A percentile compares a stretch with the other conserved stretches of the same genome.
phyloP scores from a whole-genome alignment of 805 yeast species.

The Pichia ethanolica region DNA sequence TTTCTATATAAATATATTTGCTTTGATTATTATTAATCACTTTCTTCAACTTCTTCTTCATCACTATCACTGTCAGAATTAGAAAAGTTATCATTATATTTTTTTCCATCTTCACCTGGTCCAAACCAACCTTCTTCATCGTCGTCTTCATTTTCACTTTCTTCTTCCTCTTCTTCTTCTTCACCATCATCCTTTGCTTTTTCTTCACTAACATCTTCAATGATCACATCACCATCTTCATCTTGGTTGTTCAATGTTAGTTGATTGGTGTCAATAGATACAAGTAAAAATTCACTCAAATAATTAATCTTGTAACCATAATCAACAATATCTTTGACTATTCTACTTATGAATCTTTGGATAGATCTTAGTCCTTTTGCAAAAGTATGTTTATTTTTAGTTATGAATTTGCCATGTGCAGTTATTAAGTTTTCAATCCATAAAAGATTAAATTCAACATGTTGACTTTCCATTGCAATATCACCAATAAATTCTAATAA shows the following conservation, averaged over 20 bases:
- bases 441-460: slow-evolving; percentile 71
- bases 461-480: slow-evolving; percentile 62
- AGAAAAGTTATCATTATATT: slow-evolving; percentile 24
- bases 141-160: slow-evolving; percentile 28
- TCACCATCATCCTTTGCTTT: slow-evolving; percentile 22
- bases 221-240: slow-evolving; percentile 25
- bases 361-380: slow-evolving; percentile 58
- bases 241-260: slow-evolving; percentile 13
- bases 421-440: slow-evolving; percentile 73
- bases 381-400: slow-evolving; percentile 52
- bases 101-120: slow-evolving; percentile 23
- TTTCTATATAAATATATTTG: too few relatives aligned
- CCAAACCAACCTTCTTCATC: slow-evolving; percentile 31
- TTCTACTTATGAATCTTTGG: slow-evolving; percentile 65
- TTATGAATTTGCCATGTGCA: slow-evolving; percentile 71
- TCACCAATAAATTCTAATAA: slow-evolving; percentile 64
- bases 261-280: slow-evolving; percentile 9
- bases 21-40: neutral
- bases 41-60: slow-evolving; percentile 15
- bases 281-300: slow-evolving; percentile 43
- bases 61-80: slow-evolving; percentile 33
- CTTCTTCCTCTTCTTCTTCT: slow-evolving; percentile 23
- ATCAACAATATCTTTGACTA: slow-evolving; percentile 65
- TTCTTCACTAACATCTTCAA: slow-evolving; percentile 24
- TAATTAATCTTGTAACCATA: slow-evolving; percentile 48